phyloP scores from a whole-genome alignment of 23 red algal species.

The Gracilaria domingensis region DNA sequence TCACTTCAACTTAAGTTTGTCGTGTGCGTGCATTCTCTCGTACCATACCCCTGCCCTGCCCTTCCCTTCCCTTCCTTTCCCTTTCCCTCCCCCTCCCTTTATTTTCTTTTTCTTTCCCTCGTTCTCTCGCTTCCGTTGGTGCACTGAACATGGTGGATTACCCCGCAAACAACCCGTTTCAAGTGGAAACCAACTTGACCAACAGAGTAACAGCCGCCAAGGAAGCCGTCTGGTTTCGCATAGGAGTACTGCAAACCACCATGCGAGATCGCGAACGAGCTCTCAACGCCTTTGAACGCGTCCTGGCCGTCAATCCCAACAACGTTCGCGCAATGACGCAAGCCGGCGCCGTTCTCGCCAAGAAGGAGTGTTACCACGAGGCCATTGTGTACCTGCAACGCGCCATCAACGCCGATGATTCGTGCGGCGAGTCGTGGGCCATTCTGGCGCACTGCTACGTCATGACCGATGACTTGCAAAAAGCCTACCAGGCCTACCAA shows the following conservation, averaged over 20 bases:
- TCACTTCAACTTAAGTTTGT: too few relatives aligned
- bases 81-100: background rate
- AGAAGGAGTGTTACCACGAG: slow-evolving; percentile 79
- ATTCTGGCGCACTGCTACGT: slow-evolving; percentile 90
- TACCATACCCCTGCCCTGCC: too few relatives aligned
- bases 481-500: slow-evolving; percentile 89
- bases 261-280: slow-evolving; percentile 84
- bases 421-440: slow-evolving; percentile 88
- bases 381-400: slow-evolving; percentile 75
- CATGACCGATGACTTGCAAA: slow-evolving; percentile 86
- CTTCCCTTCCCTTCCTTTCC: background rate
- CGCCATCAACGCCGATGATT: slow-evolving; percentile 53
- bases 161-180: slow-evolving; percentile 26
- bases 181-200: slow-evolving; percentile 43
- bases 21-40: too few relatives aligned
- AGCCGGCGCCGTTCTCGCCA: slow-evolving; percentile 78
- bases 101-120: background rate
- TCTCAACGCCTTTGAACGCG: slow-evolving; percentile 85
- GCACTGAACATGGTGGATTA: slow-evolving; percentile 28
- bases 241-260: slow-evolving; percentile 72
- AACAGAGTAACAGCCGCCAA: slow-evolving; percentile 42
- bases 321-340: slow-evolving; percentile 84
- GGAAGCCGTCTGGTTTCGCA: slow-evolving; percentile 87
- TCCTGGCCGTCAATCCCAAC: slow-evolving; percentile 68
- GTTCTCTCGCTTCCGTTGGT: background rate